Evolutionary conservation across 441 rosid species (phyloP).

Genomic region (Erodium moschatum): DNA sequence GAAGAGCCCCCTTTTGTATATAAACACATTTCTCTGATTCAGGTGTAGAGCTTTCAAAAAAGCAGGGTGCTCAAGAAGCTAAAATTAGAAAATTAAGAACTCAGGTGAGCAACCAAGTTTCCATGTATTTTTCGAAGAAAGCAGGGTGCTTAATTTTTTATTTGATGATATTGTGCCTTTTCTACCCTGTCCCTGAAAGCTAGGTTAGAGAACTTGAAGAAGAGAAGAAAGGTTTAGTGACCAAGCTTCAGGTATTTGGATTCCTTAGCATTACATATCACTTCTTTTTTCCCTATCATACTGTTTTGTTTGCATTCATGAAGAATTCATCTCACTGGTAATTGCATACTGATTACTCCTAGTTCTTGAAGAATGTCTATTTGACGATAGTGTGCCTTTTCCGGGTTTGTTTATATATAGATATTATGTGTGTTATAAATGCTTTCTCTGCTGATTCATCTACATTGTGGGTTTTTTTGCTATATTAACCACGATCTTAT

Average conservation of each 20-base stretch:
- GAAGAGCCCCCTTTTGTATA: not conserved
- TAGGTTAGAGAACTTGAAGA: constrained; percentile 92
- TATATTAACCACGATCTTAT: not conserved
- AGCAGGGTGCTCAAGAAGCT: constrained; percentile 93
- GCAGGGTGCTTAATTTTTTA: not conserved
- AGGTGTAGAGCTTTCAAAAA: constrained; percentile 99
- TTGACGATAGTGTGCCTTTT: too few species aligned
- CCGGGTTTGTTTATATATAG: not conserved
- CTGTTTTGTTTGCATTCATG: not conserved
- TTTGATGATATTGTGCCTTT: constrained; percentile 11
- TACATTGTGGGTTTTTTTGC: constrained; percentile 9
- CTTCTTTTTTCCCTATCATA: not conserved
- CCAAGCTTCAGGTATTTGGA: constrained; percentile 85
- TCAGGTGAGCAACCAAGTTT: constrained; percentile 46
- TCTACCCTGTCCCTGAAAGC: constrained; percentile 25
- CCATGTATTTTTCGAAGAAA: not conserved
- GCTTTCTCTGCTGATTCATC: constrained; percentile 7
- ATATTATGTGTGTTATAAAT: not conserved
- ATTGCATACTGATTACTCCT: not conserved
- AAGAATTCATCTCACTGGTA: not conserved
- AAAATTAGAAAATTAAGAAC: constrained; percentile 90
- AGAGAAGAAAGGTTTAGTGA: constrained; percentile 85
- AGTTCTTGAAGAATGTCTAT: not conserved
- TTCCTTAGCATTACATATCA: constrained; percentile 9
- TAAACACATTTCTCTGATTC: constrained; percentile 19